Percentiles rank a stretch among this genome's conserved stretches.
Evolutionary conservation across 441 rosid species (phyloP).

Genomic region (Syzygium syzygioides): DNA sequence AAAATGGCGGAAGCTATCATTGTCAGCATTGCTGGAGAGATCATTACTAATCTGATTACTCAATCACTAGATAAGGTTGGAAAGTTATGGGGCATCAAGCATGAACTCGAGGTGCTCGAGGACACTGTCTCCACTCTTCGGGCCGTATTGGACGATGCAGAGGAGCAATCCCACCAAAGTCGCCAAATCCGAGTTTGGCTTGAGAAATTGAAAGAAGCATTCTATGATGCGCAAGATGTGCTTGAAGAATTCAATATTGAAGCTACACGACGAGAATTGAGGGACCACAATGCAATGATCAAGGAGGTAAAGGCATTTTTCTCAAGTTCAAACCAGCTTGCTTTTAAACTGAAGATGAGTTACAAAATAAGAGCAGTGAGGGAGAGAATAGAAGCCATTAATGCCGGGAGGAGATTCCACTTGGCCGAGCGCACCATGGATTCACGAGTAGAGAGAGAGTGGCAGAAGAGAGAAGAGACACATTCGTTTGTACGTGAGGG

Average conservation of each 20-base stretch:
- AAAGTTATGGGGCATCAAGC: neutral
- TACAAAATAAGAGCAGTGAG: neutral
- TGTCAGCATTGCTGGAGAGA: no score
- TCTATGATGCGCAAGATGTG: neutral
- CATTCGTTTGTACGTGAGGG: no score
- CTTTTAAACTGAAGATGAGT: neutral
- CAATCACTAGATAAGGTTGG: neutral
- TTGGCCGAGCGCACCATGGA: fast-evolving
- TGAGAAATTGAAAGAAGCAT: neutral
- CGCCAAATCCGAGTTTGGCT: neutral
- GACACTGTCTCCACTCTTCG: neutral
- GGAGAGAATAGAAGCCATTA: neutral
- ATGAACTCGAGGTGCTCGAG: neutral
- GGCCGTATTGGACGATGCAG: neutral
- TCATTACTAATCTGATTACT: neutral
- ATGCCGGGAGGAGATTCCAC: neutral
- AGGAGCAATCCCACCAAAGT: neutral
- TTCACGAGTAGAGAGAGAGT: neutral
- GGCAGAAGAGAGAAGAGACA: no score
- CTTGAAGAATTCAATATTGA: neutral
- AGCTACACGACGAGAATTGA: neutral
- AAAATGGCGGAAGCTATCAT: no score
- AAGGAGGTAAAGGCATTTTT: neutral
- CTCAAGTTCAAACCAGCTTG: neutral
- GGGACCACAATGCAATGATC: neutral